Evolutionary conservation across 192 early-diverging fungal species (phyloP).

Genomic region (Linnemannia exigua): DNA sequence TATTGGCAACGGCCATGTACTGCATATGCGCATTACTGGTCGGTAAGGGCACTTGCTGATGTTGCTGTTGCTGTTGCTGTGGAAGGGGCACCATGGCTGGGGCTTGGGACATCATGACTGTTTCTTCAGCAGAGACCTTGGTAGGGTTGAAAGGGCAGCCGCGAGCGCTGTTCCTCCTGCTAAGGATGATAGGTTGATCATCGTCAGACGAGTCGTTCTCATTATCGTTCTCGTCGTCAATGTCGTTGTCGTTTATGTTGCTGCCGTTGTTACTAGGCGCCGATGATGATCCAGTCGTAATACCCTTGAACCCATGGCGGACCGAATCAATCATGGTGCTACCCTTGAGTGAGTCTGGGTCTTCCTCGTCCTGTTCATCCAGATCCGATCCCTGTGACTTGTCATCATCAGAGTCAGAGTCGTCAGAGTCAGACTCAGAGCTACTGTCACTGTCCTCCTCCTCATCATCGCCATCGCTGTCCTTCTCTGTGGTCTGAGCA

Average conservation of each 20-base stretch:
- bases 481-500: not conserved
- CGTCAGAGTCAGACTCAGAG: not conserved
- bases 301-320: not conserved
- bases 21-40: conserved; percentile 14
- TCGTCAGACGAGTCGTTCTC: conserved; percentile 27
- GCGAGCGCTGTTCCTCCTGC: conserved; percentile 7
- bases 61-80: not conserved
- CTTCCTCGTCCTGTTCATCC: not conserved
- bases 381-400: not conserved
- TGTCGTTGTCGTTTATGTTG: not conserved
- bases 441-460: not conserved
- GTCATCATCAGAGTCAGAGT: not conserved
- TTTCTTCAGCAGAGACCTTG: not conserved
- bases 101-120: not conserved
- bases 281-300: not conserved
- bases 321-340: not conserved
- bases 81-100: not conserved
- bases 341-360: conserved; percentile 12
- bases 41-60: not conserved
- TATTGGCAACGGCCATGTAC: not conserved
- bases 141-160: not conserved
- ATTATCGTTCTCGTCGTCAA: conserved; percentile 3
- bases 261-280: not conserved
- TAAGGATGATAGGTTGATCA: conserved; percentile 46
- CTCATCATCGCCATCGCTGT: not conserved